Evolutionary conservation across 306 rosid species (phyloP), one percentile per base, ranked within the genome.

Genomic region (Vicia villosa): DNA sequence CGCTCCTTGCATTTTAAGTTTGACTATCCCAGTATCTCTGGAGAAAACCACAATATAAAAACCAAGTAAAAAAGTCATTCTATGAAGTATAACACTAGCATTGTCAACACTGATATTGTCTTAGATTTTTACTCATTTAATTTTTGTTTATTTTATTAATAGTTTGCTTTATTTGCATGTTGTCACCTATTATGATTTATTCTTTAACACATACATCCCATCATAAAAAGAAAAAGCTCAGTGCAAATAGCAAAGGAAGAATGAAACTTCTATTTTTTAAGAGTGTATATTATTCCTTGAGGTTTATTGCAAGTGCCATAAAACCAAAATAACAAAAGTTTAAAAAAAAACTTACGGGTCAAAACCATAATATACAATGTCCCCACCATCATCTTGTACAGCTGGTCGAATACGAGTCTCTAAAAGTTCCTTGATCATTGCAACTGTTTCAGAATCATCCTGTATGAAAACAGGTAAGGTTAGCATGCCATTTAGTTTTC

Each of bases 301-400:
- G 52, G 26, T 20, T 61, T 63, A 46, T 45, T 68, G 30, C n/a
- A 59, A 24, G 32, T 69, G 57, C 41, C 57, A 72, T 16, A 46
- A 72, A 70, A 77, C 63, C 32, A 32, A 70, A 73, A 61, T 21
- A 55, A 66, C 13, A 59, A 38, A 16, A 54, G 60, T n/a, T n/a
- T 52, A 41, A 74, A 46, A 16, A 59, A 74, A 14, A 5, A 86
- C 88, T 51, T 83, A 90, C 98, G 5, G 76, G 45, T 88, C 86
- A 79, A 88, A 94, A 51, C 87, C 89, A 43, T 79, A 74, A 76
- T 87, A 94, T 62, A 85, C 98, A 75, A 94, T 94, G 80, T 94
- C 98, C 63, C 98, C 98, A 26, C 98, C 98, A 75, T 94, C 98
- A 77, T 90, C 98, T 84, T 90, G 97, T 59, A 94, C 98, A 7